phyloP scores from a whole-genome alignment of 2,329 filamentous ascomycete genomes.

The Epichloe coenophiala region DNA sequence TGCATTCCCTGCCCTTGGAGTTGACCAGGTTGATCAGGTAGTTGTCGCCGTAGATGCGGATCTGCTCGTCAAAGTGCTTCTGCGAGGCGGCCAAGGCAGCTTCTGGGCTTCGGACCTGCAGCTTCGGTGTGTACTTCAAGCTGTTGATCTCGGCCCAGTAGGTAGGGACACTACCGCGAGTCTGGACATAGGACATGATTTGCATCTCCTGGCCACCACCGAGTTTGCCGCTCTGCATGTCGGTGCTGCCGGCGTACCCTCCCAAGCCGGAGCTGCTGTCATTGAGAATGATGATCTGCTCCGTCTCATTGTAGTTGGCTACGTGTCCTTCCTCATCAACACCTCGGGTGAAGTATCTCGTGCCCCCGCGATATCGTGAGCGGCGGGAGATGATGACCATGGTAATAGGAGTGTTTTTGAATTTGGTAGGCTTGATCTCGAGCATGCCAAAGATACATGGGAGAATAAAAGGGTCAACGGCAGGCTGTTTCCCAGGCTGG shows the following conservation, averaged over 20 bases:
- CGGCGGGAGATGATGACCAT: conserved; percentile 79
- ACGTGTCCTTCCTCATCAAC: conserved; percentile 88
- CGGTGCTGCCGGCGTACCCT: conserved; percentile 65
- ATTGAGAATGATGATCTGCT: conserved; percentile 83
- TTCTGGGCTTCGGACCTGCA: conserved; percentile 78
- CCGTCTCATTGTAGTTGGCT: conserved; percentile 98
- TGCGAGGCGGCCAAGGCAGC: conserved; percentile 64
- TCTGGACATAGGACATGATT: conserved; percentile 90
- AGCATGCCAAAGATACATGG: conserved; percentile 96
- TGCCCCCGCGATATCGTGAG: conserved; percentile 78
- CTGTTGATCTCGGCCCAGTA: conserved; percentile 96
- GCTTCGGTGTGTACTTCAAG: conserved; percentile 77
- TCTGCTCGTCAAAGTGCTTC: conserved; percentile 88
- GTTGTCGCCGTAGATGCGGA: conserved; percentile 86
- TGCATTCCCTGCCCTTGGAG: conserved; percentile 79
- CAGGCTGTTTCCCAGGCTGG: conserved; percentile 56
- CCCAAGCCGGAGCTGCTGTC: conserved; percentile 62
- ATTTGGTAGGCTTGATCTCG: conserved; percentile 71
- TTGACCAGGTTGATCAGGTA: conserved; percentile 97
- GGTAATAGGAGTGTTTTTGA: conserved; percentile 76
- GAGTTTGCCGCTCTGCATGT: conserved; percentile 61
- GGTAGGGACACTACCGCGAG: conserved; percentile 85
- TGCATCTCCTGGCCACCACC: conserved; percentile 62
- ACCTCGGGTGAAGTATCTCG: conserved; percentile 87
- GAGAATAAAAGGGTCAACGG: conserved; percentile 80